A percentile compares a stretch with the other conserved stretches of the same genome.
These are phyloP conservation scores for Cystobasidiaceae sp. DNA, from an alignment of 1,284 basidiomycete species.

Conservation along the genomic window DNA sequence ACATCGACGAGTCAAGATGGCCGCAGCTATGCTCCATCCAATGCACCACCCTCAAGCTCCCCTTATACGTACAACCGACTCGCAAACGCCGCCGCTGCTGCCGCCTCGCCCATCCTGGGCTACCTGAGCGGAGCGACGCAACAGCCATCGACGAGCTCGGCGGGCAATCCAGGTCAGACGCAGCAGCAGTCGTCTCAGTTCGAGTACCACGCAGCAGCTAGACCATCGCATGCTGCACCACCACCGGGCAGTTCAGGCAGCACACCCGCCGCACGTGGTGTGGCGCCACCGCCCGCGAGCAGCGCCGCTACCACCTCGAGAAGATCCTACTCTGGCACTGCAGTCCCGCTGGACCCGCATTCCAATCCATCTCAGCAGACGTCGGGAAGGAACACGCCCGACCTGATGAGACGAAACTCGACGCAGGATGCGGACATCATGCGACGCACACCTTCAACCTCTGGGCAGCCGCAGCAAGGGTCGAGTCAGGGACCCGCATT, in stretches of 20 bases:
- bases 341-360: background rate
- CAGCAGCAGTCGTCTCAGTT: background rate
- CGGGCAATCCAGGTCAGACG: background rate
- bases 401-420: background rate
- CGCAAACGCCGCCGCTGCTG: slow-evolving; percentile 21
- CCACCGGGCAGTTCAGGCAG: too few relatives aligned
- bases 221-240: too few relatives aligned
- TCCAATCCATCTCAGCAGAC: background rate
- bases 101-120: slow-evolving; percentile 17
- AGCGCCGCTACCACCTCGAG: too few relatives aligned
- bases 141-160: background rate
- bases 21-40: too few relatives aligned
- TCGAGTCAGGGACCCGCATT: too few relatives aligned
- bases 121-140: slow-evolving; percentile 10
- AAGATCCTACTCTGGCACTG: background rate
- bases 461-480: too few relatives aligned
- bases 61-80: slow-evolving; percentile 1
- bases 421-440: too few relatives aligned
- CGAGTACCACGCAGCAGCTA: background rate
- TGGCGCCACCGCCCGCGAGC: background rate
- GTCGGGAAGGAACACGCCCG: background rate
- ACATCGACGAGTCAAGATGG: too few relatives aligned
- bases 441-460: too few relatives aligned
- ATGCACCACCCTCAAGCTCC: too few relatives aligned
- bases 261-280: background rate